These are phyloP conservation scores for Stropharia rugosoannulata DNA, from an alignment of 768 basidiomycete species.

Conservation along the genomic window DNA sequence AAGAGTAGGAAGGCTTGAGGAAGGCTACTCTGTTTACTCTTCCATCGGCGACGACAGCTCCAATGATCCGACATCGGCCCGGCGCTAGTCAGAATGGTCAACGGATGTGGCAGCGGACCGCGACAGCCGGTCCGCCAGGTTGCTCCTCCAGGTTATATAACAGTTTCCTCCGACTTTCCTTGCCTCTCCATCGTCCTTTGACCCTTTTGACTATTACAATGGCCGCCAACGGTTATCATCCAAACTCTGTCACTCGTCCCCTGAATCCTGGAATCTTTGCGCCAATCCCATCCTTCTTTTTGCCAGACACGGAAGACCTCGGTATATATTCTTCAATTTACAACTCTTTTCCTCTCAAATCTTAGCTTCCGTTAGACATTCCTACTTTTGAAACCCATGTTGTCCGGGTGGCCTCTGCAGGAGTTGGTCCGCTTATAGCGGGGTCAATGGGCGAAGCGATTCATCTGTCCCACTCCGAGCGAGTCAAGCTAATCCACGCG, in stretches of 20 bases:
- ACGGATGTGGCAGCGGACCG: slow-evolving; percentile 22
- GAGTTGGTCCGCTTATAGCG: slow-evolving; percentile 69
- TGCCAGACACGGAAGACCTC: slow-evolving; percentile 73
- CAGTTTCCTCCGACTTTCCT: slow-evolving; percentile 2
- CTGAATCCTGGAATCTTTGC: slow-evolving; percentile 79
- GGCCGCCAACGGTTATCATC: slow-evolving; percentile 39
- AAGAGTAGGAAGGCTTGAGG: neutral
- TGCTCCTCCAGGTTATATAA: slow-evolving; percentile 14
- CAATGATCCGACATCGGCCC: slow-evolving; percentile 26
- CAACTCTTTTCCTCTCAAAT: neutral
- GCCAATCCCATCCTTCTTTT: slow-evolving; percentile 87
- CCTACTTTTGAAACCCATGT: slow-evolving; percentile 69
- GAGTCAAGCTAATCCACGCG: slow-evolving; percentile 59
- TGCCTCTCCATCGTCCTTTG: slow-evolving; percentile 14
- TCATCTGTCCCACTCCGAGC: slow-evolving; percentile 69
- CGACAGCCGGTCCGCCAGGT: slow-evolving; percentile 20
- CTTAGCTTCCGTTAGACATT: slow-evolving; percentile 44
- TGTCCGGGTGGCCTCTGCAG: slow-evolving; percentile 58
- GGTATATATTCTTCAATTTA: slow-evolving; percentile 45
- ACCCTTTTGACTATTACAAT: slow-evolving; percentile 27
- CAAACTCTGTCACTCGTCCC: slow-evolving; percentile 43
- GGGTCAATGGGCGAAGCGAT: slow-evolving; percentile 89
- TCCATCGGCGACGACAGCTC: slow-evolving; percentile 10
- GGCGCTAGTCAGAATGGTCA: slow-evolving; percentile 15
- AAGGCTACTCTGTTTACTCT: neutral